These are phyloP conservation scores for Penicillium steckii DNA, from an alignment of 495 filamentous ascomycete genomes.

Conservation along the genomic window DNA sequence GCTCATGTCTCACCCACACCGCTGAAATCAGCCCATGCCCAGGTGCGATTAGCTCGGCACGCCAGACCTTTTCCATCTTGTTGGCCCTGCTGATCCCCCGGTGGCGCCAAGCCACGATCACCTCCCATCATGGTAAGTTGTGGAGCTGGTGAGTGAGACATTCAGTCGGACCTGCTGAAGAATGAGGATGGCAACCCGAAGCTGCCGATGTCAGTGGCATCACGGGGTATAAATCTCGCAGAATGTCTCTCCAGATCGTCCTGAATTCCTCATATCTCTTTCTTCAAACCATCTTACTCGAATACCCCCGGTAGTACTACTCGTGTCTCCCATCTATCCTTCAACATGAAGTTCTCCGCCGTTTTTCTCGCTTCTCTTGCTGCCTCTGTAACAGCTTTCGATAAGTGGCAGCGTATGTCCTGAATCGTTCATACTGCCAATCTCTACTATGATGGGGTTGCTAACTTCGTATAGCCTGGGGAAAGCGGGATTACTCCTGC, in stretches of 20 bases:
- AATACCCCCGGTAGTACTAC: too few species aligned
- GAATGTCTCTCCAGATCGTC: too few species aligned
- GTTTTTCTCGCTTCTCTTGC: conserved; percentile 29
- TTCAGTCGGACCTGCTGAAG: background rate
- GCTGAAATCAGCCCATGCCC: background rate
- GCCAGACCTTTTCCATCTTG: background rate
- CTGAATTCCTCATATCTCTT: too few species aligned
- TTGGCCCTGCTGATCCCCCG: background rate
- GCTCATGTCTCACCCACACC: background rate
- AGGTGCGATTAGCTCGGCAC: background rate
- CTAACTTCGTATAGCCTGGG: conserved; percentile 27
- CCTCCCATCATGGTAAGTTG: background rate
- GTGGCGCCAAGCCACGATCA: background rate
- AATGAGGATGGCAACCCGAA: background rate
- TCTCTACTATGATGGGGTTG: background rate
- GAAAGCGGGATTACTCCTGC: conserved; percentile 41
- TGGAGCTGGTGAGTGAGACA: background rate
- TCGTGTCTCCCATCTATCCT: background rate
- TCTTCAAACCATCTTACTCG: too few species aligned
- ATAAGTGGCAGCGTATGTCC: conserved; percentile 35
- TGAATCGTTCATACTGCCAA: background rate
- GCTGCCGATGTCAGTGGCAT: background rate
- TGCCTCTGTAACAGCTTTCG: conserved; percentile 28
- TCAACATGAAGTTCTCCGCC: conserved; percentile 34
- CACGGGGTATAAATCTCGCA: background rate